Evolutionary conservation across 129 eudicot genomes (phyloP), one percentile per base, ranked within the genome.

Genomic region (Apium graveolens): DNA sequence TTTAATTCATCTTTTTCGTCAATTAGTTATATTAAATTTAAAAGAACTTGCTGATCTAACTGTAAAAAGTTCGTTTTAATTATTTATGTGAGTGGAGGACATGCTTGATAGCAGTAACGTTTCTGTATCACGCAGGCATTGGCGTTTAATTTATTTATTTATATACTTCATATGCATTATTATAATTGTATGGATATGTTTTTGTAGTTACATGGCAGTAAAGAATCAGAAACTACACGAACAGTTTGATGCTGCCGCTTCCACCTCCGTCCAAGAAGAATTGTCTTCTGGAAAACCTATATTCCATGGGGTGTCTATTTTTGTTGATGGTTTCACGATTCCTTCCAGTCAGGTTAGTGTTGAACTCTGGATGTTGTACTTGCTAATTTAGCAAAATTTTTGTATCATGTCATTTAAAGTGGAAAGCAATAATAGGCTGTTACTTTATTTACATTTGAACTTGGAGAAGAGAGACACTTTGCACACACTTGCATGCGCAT

Each of bases 261-360:
- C 97, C 70, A 85, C 77, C 82, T 86, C 96, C 49, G 85, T 91
- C 68, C 86, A 80, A 74, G 80, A 87, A 45, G 90, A 83, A 69
- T 81, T 90, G 42, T 79, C 80, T 70, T 77, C 86, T n/a, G 82
- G 80, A 69, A 90, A 81, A 21, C 88, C 95, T 81, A 81, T 91
- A 72, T 94, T 94, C 91, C 43, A 83, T 31, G 97, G 96, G 79
- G 98, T 94, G 68, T 88, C 98, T 74, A 91, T 94, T 31, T 94
- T 91, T 84, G 97, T 94, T 78, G 97, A 94, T 82, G 98, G 98
- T 81, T 91, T 88, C 79, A 91, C 98, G 3, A 82, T 87, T 49
- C 98, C 98, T 74, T 91, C 98, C 42, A 94, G 91, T 81, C 98
- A 94, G 97, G 98, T 94, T 89, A 72, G 76, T 60, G 76, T 70